Evolutionary conservation across 345 rosid species (phyloP), one percentile per base, ranked within the genome.

Genomic region (Eucalyptus sideroxylon): DNA sequence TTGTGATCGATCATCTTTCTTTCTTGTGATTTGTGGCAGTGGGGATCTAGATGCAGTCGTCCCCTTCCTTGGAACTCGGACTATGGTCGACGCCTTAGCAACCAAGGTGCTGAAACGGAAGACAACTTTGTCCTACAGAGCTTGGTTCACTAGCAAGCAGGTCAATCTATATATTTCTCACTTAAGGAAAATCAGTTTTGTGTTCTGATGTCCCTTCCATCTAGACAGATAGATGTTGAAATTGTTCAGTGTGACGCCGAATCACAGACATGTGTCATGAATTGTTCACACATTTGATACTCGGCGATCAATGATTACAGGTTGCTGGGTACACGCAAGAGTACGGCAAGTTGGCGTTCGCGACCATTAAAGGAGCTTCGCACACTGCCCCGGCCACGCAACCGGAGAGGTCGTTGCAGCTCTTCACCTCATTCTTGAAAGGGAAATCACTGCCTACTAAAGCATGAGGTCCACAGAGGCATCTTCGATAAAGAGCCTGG

Each of bases 331-430:
- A 94, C 93, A 93, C 93, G 40, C 95, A 92, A 89, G 92, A 90
- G 14, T 93, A 92, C 88, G 94, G 92, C 30, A 89, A 86, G 11
- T 49, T 94, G 82, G 86, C 93, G 8, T 92, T 88, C 88, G 95
- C 95, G 31, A 91, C 93, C 87, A 92, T 94, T 37, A 92, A 93
- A 93, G 95, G 93, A 83, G 95, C 93, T 37, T 90, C 94, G 24
- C 94, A 92, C 86, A 90, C 87, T 83, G 93, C 95, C 80, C 94
- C 94, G 16, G 89, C 91, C 82, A 82, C 94, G 37, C 93, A 93
- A 87, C 95, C 94, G 40, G 89, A 92, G 85, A 88, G 94, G 87
- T 92, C 95, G n/a, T 42, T 94, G 49, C 90, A 88, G n/a, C 86
- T 94, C 50, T 91, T 92, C 59, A 90, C 62, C 34, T 67, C 94